These are phyloP conservation scores for Wickerhamiella azymoides DNA, from an alignment of 805 yeast genomes.

Conservation along the genomic window DNA sequence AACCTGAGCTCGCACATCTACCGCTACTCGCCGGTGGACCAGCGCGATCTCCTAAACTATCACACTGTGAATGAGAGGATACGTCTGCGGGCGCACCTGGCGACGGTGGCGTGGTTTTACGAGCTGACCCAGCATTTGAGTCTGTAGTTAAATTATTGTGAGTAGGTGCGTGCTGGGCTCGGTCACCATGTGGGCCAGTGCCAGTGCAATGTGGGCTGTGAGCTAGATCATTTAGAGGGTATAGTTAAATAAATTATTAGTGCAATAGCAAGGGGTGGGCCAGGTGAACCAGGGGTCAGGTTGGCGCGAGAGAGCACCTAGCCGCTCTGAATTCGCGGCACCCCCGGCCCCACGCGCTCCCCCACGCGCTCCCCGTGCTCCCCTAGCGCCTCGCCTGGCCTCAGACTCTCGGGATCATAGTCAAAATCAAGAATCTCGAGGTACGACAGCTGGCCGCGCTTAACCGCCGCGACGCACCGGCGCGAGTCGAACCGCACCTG, in stretches of 20 bases:
- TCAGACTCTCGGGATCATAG: slow-evolving; percentile 19
- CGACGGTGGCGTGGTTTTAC: slow-evolving; percentile 4
- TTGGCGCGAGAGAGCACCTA: no score
- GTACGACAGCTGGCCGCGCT: slow-evolving; percentile 51
- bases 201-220: no score
- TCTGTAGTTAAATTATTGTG: no score
- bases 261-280: no score
- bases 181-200: no score
- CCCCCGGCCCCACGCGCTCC: no score
- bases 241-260: no score
- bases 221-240: no score
- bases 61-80: slow-evolving; percentile 2
- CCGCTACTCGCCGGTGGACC: slow-evolving; percentile 38
- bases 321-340: no score
- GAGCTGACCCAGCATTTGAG: slow-evolving; percentile 10
- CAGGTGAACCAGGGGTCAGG: no score
- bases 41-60: slow-evolving; percentile 15
- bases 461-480: slow-evolving; percentile 85
- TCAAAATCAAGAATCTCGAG: slow-evolving; percentile 81
- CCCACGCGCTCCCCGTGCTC: no score
- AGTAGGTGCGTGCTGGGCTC: no score
- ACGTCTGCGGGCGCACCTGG: slow-evolving; percentile 1
- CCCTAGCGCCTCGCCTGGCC: not conserved
- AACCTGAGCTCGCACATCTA: slow-evolving; percentile 43
- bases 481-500: slow-evolving; percentile 78